Percentiles rank a stretch among this genome's conserved stretches.
phyloP scores from a whole-genome alignment of 139 green algal genomes.

The Micractinium sp. region DNA sequence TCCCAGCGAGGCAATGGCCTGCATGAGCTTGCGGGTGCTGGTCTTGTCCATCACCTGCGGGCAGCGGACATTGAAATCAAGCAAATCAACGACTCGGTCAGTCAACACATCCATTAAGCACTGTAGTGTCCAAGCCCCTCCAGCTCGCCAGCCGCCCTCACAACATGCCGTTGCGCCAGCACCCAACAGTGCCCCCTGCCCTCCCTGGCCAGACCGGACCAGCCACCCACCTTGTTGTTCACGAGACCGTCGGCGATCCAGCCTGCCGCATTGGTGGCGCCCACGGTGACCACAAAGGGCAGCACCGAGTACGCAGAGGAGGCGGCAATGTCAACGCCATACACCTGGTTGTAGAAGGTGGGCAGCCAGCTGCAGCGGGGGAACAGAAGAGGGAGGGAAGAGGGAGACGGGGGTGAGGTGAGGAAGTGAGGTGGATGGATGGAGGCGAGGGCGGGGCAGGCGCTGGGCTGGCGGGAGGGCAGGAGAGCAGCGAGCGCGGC shows the following conservation, averaged over 20 bases:
- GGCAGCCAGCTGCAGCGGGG: constrained; percentile 65
- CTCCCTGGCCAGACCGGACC: neutral
- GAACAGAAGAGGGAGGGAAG: neutral
- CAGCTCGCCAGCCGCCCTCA: too few relatives aligned
- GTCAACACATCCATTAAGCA: too few relatives aligned
- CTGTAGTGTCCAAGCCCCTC: too few relatives aligned
- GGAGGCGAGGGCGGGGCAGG: too few relatives aligned
- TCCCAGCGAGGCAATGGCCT: constrained; percentile 62
- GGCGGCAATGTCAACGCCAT: constrained; percentile 64
- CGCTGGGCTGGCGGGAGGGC: neutral
- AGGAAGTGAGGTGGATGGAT: neutral
- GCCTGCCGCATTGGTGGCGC: constrained; percentile 68
- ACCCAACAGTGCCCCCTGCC: neutral
- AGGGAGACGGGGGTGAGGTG: neutral
- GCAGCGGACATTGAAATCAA: too few relatives aligned
- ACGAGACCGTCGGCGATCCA: constrained; percentile 73
- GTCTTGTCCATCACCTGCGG: constrained; percentile 57
- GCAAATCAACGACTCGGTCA: too few relatives aligned
- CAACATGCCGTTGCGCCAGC: neutral
- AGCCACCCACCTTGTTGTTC: constrained; percentile 61
- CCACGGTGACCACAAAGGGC: constrained; percentile 72
- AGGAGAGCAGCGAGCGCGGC: neutral
- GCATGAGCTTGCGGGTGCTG: constrained; percentile 77
- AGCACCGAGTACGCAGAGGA: constrained; percentile 67
- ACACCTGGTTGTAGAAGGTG: constrained; percentile 74